Conservation (phyloP, 176 grass and related monocot species). For the Oryza brachyantha region DNA sequence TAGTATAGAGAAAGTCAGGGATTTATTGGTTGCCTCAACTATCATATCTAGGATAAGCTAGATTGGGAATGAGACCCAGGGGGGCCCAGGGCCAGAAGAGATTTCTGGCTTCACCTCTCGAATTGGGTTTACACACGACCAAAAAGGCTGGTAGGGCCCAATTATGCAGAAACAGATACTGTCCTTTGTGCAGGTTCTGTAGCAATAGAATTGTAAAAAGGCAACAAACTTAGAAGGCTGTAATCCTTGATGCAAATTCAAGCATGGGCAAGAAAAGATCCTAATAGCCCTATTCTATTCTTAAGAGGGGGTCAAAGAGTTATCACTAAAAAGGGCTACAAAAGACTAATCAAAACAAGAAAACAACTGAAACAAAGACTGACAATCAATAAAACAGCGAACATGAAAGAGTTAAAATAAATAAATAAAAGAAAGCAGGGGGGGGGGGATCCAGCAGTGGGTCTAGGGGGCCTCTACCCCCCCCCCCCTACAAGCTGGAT, state of each 20-base stretch:
- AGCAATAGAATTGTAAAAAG: background rate
- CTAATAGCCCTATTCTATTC: background rate
- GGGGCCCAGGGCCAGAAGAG: background rate
- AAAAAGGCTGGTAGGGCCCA: background rate
- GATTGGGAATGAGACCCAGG: background rate
- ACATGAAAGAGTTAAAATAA: background rate
- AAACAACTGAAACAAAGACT: background rate
- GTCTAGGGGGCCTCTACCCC: too few species aligned
- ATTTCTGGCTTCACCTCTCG: background rate
- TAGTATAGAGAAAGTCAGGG: background rate
- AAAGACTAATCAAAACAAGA: background rate
- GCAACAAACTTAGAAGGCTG: constrained; percentile 1
- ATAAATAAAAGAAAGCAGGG: too few species aligned
- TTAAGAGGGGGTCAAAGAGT: background rate
- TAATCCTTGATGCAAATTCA: background rate
- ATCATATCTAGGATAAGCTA: constrained; percentile 8
- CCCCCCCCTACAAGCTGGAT: too few species aligned
- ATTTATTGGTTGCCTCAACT: background rate
- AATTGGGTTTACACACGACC: background rate
- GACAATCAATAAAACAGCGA: background rate
- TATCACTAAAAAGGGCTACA: background rate
- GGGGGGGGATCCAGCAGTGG: too few species aligned
- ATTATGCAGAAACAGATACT: background rate
- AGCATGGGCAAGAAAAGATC: background rate
- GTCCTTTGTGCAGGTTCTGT: background rate